These are phyloP conservation scores for Aspergillus eucalypticola DNA, from an alignment of 2,329 filamentous ascomycete species.

Conservation along the genomic window DNA sequence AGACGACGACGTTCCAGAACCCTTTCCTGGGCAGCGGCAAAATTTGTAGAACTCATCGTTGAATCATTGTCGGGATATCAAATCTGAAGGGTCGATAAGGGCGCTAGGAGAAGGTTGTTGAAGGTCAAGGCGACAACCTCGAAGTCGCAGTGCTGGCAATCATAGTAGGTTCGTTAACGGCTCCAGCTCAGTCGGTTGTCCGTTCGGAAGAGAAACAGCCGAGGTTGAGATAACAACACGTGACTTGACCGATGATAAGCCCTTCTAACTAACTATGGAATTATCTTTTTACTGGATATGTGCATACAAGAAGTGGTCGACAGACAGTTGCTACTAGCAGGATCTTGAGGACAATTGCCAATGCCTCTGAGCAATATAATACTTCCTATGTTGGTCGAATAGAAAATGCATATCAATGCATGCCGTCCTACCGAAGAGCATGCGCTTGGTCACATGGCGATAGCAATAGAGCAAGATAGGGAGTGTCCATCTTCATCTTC, in stretches of 20 bases:
- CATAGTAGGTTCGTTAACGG: background rate
- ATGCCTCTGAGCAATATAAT: background rate
- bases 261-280: background rate
- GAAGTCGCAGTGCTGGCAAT: background rate
- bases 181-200: conserved; percentile 17
- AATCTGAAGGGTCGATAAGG: background rate
- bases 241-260: conserved; percentile 6
- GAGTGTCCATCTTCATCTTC: no score
- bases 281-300: no score
- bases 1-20: conserved; percentile 77
- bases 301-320: background rate
- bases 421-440: background rate
- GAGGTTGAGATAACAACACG: conserved; percentile 15
- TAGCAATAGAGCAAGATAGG: no score
- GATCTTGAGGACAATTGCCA: no score
- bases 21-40: conserved; percentile 85
- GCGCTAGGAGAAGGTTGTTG: background rate
- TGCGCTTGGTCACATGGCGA: background rate
- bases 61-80: conserved; percentile 30
- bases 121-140: background rate
- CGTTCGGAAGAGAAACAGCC: conserved; percentile 15
- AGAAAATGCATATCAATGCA: background rate
- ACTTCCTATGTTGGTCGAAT: background rate
- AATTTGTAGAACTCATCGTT: conserved; percentile 64
- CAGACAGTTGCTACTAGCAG: no score